These are phyloP conservation scores for Harringtonia lauricola DNA, from an alignment of 2,329 filamentous ascomycete genomes.

Conservation along the genomic window DNA sequence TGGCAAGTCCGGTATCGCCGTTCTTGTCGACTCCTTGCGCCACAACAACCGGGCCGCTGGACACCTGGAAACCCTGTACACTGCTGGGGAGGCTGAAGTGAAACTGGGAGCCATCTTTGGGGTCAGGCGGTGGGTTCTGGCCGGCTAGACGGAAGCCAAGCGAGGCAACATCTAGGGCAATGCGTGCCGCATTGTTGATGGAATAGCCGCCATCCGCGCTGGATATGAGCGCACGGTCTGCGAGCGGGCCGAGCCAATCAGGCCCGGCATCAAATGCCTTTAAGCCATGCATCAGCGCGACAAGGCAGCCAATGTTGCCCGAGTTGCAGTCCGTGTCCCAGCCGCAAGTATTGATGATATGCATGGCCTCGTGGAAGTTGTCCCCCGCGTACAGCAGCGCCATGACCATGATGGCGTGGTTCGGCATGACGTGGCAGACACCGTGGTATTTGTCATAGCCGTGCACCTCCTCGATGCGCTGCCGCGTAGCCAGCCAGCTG, in stretches of 20 bases:
- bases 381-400: constrained; percentile 18
- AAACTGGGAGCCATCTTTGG: constrained; percentile 23
- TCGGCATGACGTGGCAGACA: constrained; percentile 22
- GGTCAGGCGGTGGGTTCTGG: constrained; percentile 6
- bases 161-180: constrained; percentile 20
- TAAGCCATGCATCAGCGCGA: constrained; percentile 23
- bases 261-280: constrained; percentile 12
- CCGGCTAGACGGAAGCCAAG: constrained; percentile 17
- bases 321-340: constrained; percentile 29
- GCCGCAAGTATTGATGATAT: constrained; percentile 23
- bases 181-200: constrained; percentile 22
- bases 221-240: constrained; percentile 22
- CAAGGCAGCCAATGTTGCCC: constrained; percentile 24
- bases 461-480: constrained; percentile 21
- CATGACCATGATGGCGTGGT: constrained; percentile 23
- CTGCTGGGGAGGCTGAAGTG: constrained; percentile 25
- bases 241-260: constrained; percentile 24
- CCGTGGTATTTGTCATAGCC: constrained; percentile 22
- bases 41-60: background rate
- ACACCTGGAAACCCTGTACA: constrained; percentile 21
- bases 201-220: constrained; percentile 24
- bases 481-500: constrained; percentile 21
- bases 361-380: constrained; percentile 22
- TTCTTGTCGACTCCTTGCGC: constrained; percentile 5
- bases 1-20: constrained; percentile 1